Evolutionary conservation across 2,329 filamentous ascomycete species (phyloP), one percentile per base, ranked within the genome.

Genomic region (Diaporthe caulivora): DNA sequence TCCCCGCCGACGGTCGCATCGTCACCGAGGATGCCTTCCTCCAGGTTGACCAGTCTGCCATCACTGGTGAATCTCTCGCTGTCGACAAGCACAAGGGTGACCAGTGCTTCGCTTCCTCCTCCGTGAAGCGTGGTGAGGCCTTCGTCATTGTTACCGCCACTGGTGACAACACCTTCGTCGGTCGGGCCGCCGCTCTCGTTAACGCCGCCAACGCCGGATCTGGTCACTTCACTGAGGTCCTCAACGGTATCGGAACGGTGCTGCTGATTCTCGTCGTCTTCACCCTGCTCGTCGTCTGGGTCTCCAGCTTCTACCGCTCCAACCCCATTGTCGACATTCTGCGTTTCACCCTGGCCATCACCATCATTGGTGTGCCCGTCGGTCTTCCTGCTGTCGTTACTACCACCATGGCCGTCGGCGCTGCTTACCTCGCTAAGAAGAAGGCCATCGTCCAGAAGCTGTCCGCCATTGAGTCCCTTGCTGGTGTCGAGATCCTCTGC

Each of bases 401-500:
- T 79, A 97, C 95, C 79, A 97, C 95, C 81, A 97, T 97, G 94
- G 95, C 95, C 82, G 95, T 97, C 82, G 95, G 95, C 86, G 95
- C 95, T 77, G 93, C 94, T 76, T 97, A 97, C 84, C 91, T 97
- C 74, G 95, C 95, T 80, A 95, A 95, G 89, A 95, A 96, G 89
- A 92, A 95, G 87, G 95, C 95, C 71, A 97, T 97, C 78, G 95
- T 97, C 77, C 95, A 97, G 87, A 97, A 96, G 88, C 91, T 97
- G 70, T 95, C 93, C 44, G 95, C 95, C 77, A 97, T 97, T 76
- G 95, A 97, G 87, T 97, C 95, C 34, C 89, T 97, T 77, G 95
- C 95, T 81, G 95, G 95, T 87, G 95, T 97, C 76, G 93, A 97
- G 85, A 97, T 97, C 83, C 93, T 97, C 72, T 97, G 95, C 89